Base-by-base conservation (phyloP, 768 basidiomycete species). In the Leccinum olivaceopallidum region DNA sequence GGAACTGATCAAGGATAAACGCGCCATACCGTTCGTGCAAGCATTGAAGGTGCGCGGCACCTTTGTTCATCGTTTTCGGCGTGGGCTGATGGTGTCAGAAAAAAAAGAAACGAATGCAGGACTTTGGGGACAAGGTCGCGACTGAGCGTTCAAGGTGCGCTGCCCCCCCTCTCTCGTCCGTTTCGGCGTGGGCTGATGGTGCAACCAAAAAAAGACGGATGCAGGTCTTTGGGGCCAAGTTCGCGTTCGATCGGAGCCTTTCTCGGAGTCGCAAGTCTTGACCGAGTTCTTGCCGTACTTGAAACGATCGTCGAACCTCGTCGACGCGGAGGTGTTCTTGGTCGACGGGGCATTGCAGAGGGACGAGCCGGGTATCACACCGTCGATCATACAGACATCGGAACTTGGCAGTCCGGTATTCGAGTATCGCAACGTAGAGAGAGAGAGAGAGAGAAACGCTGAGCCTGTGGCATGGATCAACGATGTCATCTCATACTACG, bases 1-100 rank as follows among this genome's bases (percentile, higher is more conserved):
- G 20, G 94, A 92, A 4, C 71, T 98, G 73, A 88, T 95, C 77
- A 98, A 97, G 82, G 94, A 98, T 78, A 98, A 98, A 80, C 85
- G 87, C 49, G 83, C 84, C 48, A 98, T 98, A 95, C 95, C 95
- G 8, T 97, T 98, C 77, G 85, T 95, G 50, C 92, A 24, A 24
- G 24, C 24, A 2, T 24, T 24, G 2, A 24, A 24, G 24, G 24
- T 24, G 24, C 24, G 24, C 22, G 22, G 22, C 22, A 22, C 22
- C 22, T 22, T 22, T 22, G 22, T 22, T 22, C 22, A 22, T 22
- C 22, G 28, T 3, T 18, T 52, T 51, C 3, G 36, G 18, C 8
- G 20, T 22, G 10, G 30, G 34, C 48, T 2, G 37, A 55, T 26
- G 9, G 44, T 44, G 6, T 22, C 26, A 16, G 6, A 26, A 0